Evolutionary conservation across 1,139 yeast species (phyloP), one percentile per base, ranked within the genome.

Genomic region (Pichia sp.): DNA sequence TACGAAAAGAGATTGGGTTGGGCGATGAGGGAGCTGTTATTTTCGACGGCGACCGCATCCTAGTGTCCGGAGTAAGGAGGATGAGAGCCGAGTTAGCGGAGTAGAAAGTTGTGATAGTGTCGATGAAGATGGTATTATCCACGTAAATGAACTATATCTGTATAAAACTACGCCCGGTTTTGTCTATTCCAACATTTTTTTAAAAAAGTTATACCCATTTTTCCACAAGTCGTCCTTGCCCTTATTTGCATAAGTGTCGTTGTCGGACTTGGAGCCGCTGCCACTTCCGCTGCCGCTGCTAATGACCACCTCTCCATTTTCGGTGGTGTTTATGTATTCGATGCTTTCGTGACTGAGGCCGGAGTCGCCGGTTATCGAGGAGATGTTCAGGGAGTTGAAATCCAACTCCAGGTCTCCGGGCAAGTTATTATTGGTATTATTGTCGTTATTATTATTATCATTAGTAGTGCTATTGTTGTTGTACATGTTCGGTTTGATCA

Each of bases 51-150:
- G 81, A 81, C 58, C 87, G 95, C 69, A 83, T 87, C 50, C 73
- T 87, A 58, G 86, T 86, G 2, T 73, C 81, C 56, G 95, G 95
- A 2, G 89, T 81, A 55, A 73, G 71, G 50, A 83, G 80, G n/a
- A 67, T 83, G 47, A 36, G 50, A 10, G 40, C 29, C 9, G 49
- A 48, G 31, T 34, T 46, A 4, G 29, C 29, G 40, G 17, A n/a
- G 7, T 8, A 17, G 40, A 10, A 14, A 14, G 31, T 24, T 33
- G 12, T 14, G 7, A 9, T 6, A 20, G 16, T 9, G 6, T 12
- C 34, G 6, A 16, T n/a, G 27, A 30, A 6, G 16, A 16, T 29
- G 34, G 5, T n/a, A 5, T 24, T 43, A 43, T 20, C n/a, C 24
- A 43, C 46, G 12, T 41, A 41, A 41, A 41, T 41, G 7, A 43